Conservation (phyloP, 2,329 filamentous ascomycete species). For the Didymella segeticola region DNA sequence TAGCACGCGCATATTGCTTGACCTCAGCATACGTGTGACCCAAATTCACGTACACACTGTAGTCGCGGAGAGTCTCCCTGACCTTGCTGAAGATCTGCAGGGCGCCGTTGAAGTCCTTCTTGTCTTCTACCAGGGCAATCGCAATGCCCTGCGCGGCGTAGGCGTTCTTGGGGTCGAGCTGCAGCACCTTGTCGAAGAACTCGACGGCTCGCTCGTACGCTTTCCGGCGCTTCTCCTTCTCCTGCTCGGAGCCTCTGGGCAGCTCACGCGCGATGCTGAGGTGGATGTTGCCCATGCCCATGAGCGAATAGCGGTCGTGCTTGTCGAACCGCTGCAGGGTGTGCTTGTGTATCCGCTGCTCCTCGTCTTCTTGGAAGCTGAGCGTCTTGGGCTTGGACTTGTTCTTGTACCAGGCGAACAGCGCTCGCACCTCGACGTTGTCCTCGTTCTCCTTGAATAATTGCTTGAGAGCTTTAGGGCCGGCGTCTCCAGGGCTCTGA, state of each 20-base stretch:
- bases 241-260: slow-evolving; percentile 85
- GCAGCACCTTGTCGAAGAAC: slow-evolving; percentile 96
- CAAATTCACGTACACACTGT: slow-evolving; percentile 88
- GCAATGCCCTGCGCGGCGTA: slow-evolving; percentile 96
- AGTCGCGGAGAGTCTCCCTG: slow-evolving; percentile 86
- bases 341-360: slow-evolving; percentile 95
- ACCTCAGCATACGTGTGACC: slow-evolving; percentile 92
- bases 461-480: slow-evolving; percentile 82
- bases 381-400: slow-evolving; percentile 82
- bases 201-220: slow-evolving; percentile 92
- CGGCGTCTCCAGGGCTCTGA: slow-evolving; percentile 81
- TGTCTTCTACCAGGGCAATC: slow-evolving; percentile 92
- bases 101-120: slow-evolving; percentile 83
- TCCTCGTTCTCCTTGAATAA: slow-evolving; percentile 83
- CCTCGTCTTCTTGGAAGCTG: slow-evolving; percentile 86
- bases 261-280: slow-evolving; percentile 90
- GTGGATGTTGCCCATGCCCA: slow-evolving; percentile 97
- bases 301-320: slow-evolving; percentile 95
- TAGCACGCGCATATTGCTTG: slow-evolving; percentile 86
- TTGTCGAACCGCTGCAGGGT: slow-evolving; percentile 89
- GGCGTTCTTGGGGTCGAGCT: slow-evolving; percentile 92
- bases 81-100: slow-evolving; percentile 90
- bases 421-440: slow-evolving; percentile 87
- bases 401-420: slow-evolving; percentile 96
- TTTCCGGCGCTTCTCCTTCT: slow-evolving; percentile 88